phyloP scores from a whole-genome alignment of 495 filamentous ascomycete species.

The Podospora anserina region DNA sequence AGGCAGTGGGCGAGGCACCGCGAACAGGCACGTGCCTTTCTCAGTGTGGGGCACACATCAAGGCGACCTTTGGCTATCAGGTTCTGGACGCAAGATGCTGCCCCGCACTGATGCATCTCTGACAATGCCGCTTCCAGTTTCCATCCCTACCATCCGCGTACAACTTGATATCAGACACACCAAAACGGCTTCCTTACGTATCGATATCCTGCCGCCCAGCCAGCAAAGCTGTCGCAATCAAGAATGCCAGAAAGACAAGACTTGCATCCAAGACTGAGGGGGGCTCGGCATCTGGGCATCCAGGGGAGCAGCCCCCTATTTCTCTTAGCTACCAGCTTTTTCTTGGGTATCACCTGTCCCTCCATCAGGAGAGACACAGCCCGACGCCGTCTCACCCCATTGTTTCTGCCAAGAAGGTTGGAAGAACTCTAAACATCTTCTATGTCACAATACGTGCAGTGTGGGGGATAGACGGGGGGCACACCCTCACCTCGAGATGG shows the following conservation, averaged over 20 bases:
- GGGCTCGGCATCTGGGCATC: background rate
- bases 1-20: background rate
- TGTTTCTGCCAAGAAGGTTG: background rate
- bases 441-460: background rate
- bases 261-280: background rate
- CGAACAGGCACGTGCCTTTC: conserved; percentile 3
- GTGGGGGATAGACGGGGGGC: background rate
- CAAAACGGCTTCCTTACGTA: background rate
- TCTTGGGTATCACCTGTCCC: background rate
- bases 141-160: background rate
- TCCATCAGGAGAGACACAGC: background rate
- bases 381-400: no score
- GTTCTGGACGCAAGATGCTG: conserved; percentile 1
- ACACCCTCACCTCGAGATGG: background rate
- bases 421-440: background rate
- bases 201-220: background rate
- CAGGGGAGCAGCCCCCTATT: background rate
- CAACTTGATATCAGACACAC: background rate
- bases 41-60: background rate
- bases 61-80: background rate
- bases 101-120: conserved; percentile 1
- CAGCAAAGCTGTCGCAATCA: background rate
- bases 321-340: background rate
- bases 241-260: background rate
- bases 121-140: conserved; percentile 1